Evolutionary conservation across 805 yeast genomes (phyloP), one percentile per base, ranked within the genome.

Genomic region (Dipodascus albidus): DNA sequence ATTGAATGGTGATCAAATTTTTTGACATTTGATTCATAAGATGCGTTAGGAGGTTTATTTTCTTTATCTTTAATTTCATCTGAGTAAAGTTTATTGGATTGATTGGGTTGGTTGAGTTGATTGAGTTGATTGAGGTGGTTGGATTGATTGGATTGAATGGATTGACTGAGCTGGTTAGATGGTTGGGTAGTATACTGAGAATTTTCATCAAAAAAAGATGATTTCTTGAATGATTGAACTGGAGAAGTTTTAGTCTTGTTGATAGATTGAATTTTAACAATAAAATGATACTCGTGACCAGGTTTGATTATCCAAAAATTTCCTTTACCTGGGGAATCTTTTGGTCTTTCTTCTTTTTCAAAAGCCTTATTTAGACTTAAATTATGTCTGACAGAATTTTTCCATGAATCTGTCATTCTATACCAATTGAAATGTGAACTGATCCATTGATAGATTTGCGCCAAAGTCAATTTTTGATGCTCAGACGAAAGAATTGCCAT

Each of bases 361-460:
- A 91, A 91, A 0, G 97, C 96, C 65, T 93, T 93, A 69, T 91
- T 93, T 61, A 91, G 76, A 11, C 96, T 88, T 27, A 91, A 72
- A 60, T 93, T 91, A 69, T 91, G 99, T 57, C 99, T 82, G 58
- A 91, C 91, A 33, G 96, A 89, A 70, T 91, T 91, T 69, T 93
- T 97, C 99, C 99, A 91, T 24, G 97, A 96, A 8, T 87, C 85
- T 60, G 88, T 96, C 55, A 86, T 85, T 58, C 82, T 81, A 69
- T 93, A 93, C 66, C 83, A 91, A 57, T 76, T 78, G 68, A 90
- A 91, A 35, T 95, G 84, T 49, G 80, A 81, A 6, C 93, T 81
- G 48, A 91, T 93, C 99, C 99, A 91, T 60, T 74, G 76, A 71
- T 91, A 91, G 47, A 91, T 93, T 63, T 88, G 96, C 0, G 93